Evolutionary conservation across 257 asterid genomes (phyloP), one percentile per base, ranked within the genome.

Genomic region (Solanum arcanum): DNA sequence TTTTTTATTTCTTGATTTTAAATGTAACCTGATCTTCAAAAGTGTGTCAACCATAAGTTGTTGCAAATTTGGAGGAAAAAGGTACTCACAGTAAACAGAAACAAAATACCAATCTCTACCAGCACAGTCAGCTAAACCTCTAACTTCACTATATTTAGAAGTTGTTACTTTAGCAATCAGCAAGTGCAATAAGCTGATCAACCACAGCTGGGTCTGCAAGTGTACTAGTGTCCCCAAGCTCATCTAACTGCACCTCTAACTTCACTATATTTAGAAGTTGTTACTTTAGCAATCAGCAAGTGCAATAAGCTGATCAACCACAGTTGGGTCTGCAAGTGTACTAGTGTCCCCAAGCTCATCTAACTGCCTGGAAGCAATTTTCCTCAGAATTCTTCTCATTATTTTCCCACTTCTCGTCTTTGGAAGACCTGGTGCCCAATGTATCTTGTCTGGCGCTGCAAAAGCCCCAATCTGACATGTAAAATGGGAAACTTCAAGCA

Each of bases 361-460:
- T 78, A 94, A 88, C 83, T 95, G 99, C 89, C 94, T 95, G 6
- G 99, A 95, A 82, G 99, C 99, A 83, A 95, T 97, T 91, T 97
- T 97, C 92, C 99, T 90, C 90, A 95, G 89, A 88, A 95, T 92
- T 90, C 99, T 90, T 91, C 99, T 93, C 99, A 95, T 97, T 87
- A 97, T 97, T 95, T 97, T 97, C 83, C 99, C 99, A 82, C 99
- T 97, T 88, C 99, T 95, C 1, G 99, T 97, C 96, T 97, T 97
- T 62, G 99, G 99, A 52, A 97, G 98, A 25, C 98, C 99, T 21
- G 99, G 99, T 42, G 99, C 99, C 99, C 98, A 95, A 66, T 97
- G 99, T 82, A 97, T 96, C 90, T 72, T 93, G 92, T 95, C 99
- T 0, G 99, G 99, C 12, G 99, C 94, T 47, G 98, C 99, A 88